Evolutionary conservation across 441 rosid species (phyloP), one percentile per base, ranked within the genome.

Genomic region (Geranium incanum): DNA sequence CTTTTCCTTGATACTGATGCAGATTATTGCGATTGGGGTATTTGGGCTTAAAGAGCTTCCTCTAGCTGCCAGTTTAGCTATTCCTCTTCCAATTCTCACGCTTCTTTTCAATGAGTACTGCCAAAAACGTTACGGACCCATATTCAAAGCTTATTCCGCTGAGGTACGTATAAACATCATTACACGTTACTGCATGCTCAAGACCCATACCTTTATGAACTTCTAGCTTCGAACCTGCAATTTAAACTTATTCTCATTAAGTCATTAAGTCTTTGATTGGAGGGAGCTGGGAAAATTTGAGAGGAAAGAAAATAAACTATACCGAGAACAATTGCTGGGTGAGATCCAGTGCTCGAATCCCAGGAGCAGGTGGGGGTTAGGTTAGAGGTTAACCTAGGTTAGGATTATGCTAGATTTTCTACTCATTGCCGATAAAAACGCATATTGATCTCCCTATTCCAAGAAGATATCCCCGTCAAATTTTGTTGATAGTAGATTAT

Each of bases 41-140:
- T 93, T 93, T 75, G 83, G 91, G 0, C 68, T 86, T 70, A 93
- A 93, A 86, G 86, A 89, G 80, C 89, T 91, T 74, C 71, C 95
- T 57, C 70, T 82, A 41, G 96, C 98, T 41, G 75, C 96, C 3
- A 81, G 86, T 71, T 82, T 87, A 67, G 75, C 89, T 63, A 68
- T 83, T 70, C 98, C 98, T 73, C 97, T 93, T 75, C 92, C 93
- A 39, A 57, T 86, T 66, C 78, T 87, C 74, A 93, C 98, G 0
- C 92, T 93, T 73, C 93, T 93, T 60, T 93, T 93, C 70, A 93
- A 93, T 16, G 98, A 88, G 83, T 93, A 89, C 82, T 93, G 98
- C 82, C 88, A 95, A 71, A 91, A 88, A 79, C 89, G 98, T 71
- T 93, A 91, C 85, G 84, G 86, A 69, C 98, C 98, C 69, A 80